A percentile compares a stretch with the other conserved stretches of the same genome.
phyloP scores from a whole-genome alignment of 768 basidiomycete genomes.

The Lanmaoa pseudosensibilis region DNA sequence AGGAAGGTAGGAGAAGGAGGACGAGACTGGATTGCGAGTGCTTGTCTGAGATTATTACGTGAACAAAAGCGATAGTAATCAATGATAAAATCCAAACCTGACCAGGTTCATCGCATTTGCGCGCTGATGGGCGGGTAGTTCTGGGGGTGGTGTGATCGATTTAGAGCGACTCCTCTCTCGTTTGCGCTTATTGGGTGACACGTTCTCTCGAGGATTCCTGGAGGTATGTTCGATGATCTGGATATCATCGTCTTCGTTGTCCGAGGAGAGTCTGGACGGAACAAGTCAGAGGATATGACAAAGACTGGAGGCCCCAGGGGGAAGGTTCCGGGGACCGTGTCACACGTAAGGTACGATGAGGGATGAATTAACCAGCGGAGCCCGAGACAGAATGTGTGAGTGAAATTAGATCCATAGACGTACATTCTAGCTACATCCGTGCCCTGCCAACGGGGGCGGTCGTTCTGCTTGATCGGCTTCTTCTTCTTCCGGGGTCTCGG shows the following conservation, averaged over 20 bases:
- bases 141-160: conserved; percentile 78
- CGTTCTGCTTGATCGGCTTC: conserved; percentile 30
- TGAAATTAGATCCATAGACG: conserved; percentile 16
- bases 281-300: conserved; percentile 9
- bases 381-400: neutral
- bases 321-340: conserved; percentile 12
- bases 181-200: conserved; percentile 42
- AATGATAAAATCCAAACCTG: conserved; percentile 42
- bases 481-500: conserved; percentile 42
- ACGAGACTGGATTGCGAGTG: conserved; percentile 43
- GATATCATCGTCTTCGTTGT: conserved; percentile 48
- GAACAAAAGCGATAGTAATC: neutral
- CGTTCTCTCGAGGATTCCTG: conserved; percentile 1
- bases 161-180: conserved; percentile 59
- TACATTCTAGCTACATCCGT: conserved; percentile 43
- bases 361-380: neutral
- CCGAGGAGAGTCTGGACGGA: conserved; percentile 34
- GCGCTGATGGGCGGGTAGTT: conserved; percentile 51
- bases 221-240: conserved; percentile 41
- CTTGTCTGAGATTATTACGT: conserved; percentile 39
- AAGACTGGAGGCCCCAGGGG: conserved; percentile 12
- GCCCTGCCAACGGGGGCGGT: conserved; percentile 45
- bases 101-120: conserved; percentile 59
- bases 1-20: conserved; percentile 47
- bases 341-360: neutral